Evolutionary conservation across 116 monocot species (phyloP).

Genomic region (Trichopus zeylanicus): DNA sequence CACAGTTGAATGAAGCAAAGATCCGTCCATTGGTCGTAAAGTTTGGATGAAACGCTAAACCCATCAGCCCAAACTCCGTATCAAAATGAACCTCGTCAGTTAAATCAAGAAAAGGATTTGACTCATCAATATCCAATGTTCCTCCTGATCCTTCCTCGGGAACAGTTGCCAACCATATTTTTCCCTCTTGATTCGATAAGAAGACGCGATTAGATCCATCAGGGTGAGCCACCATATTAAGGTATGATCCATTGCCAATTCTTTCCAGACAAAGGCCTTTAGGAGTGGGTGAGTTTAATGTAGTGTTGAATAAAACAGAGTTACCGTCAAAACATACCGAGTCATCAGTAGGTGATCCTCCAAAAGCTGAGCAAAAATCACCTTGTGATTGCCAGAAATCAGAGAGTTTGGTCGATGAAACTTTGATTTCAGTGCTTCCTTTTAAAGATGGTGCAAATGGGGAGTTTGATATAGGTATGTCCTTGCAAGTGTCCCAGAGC

Average conservation of each 20-base stretch:
- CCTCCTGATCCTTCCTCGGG: constrained; percentile 71
- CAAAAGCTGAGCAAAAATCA: constrained; percentile 74
- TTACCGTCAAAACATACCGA: constrained; percentile 71
- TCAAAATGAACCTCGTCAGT: constrained; percentile 66
- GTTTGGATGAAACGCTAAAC: constrained; percentile 81
- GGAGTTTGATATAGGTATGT: constrained; percentile 56
- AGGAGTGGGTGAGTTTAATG: constrained; percentile 29
- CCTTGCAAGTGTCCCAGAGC: constrained; percentile 77
- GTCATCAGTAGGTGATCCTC: constrained; percentile 36
- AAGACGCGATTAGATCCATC: constrained; percentile 90
- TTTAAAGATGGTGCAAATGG: constrained; percentile 55
- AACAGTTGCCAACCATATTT: constrained; percentile 72
- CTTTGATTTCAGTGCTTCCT: constrained; percentile 20
- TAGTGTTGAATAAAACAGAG: constrained; percentile 46
- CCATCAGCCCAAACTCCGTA: constrained; percentile 62
- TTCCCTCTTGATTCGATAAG: constrained; percentile 56
- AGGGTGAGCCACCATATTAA: constrained; percentile 78
- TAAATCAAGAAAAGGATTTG: constrained; percentile 73
- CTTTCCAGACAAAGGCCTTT: constrained; percentile 83
- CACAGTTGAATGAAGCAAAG: constrained; percentile 88
- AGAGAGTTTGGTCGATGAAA: constrained; percentile 43
- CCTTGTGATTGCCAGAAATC: constrained; percentile 67
- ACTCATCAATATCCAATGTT: constrained; percentile 40
- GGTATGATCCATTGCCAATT: constrained; percentile 63
- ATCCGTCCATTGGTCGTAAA: constrained; percentile 75